These are phyloP conservation scores for Pseudogymnoascus sp. DNA, from an alignment of 2,329 filamentous ascomycete genomes.

Conservation along the genomic window DNA sequence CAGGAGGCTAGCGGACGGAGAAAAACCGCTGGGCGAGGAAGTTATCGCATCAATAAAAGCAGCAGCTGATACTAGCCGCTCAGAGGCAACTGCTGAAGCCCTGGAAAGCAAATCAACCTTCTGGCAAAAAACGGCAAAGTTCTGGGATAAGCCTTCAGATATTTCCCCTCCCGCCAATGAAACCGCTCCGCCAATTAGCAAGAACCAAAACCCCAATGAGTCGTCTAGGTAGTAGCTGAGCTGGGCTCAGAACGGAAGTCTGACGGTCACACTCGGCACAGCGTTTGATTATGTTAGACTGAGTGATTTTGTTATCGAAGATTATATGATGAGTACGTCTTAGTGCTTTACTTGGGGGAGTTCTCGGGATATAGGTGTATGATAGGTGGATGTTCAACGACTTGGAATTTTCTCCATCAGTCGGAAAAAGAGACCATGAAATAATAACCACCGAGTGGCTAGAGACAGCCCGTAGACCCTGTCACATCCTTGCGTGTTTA, in stretches of 20 bases:
- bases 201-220: neutral
- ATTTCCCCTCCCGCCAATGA: neutral
- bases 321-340: neutral
- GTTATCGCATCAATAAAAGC: conserved; percentile 13
- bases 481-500: neutral
- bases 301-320: neutral
- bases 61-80: conserved; percentile 18
- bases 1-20: neutral
- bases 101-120: neutral
- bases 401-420: neutral
- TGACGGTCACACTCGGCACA: neutral
- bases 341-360: neutral
- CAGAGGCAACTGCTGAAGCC: conserved; percentile 8
- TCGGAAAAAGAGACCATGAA: neutral
- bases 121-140: neutral
- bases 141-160: neutral
- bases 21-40: conserved; percentile 9
- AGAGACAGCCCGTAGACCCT: neutral
- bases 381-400: neutral
- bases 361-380: neutral
- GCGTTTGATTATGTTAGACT: conserved; percentile 1
- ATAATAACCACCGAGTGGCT: neutral
- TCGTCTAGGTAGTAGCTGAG: neutral
- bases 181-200: neutral
- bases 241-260: neutral